A percentile compares a stretch with the other conserved stretches of the same genome.
Conservation (phyloP, 2,329 filamentous ascomycete genomes). For the Gnomoniopsis sp. region DNA sequence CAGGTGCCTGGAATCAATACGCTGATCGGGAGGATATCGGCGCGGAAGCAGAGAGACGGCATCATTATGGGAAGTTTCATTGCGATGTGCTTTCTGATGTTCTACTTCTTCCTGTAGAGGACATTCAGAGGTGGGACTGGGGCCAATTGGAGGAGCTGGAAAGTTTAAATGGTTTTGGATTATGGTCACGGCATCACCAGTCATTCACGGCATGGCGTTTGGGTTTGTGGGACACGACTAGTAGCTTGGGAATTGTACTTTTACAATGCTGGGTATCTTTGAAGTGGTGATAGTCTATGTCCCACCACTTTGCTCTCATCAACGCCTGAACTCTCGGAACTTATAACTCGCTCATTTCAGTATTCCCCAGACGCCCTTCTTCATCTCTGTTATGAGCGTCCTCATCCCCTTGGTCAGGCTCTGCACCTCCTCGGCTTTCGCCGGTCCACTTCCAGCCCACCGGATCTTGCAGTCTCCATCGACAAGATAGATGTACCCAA, state of each 20-base stretch:
- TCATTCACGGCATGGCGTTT: slow-evolving; percentile 15
- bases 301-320: neutral
- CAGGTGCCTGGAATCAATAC: slow-evolving; percentile 92
- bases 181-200: slow-evolving; percentile 1
- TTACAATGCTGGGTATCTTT: slow-evolving; percentile 18
- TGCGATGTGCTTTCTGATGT: slow-evolving; percentile 82
- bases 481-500: slow-evolving; percentile 90
- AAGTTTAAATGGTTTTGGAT: neutral
- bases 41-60: slow-evolving; percentile 91
- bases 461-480: slow-evolving; percentile 85
- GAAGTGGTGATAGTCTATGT: slow-evolving; percentile 7
- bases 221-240: neutral
- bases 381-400: slow-evolving; percentile 59
- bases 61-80: slow-evolving; percentile 91
- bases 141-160: neutral
- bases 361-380: slow-evolving; percentile 26
- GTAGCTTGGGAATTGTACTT: slow-evolving; percentile 4
- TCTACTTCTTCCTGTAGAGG: slow-evolving; percentile 70
- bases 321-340: neutral
- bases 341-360: neutral
- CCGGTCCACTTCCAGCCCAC: slow-evolving; percentile 82
- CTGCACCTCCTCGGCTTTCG: slow-evolving; percentile 62
- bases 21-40: slow-evolving; percentile 86
- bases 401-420: slow-evolving; percentile 62
- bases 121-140: neutral